Conservation (phyloP, 176 grass and related monocot genomes). For the barley (Hordeum vulgare) region MorexV3_pseudomolecules_assembly NC_058520.1:209142522-209143021, state of each 20-base stretch:
- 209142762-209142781: background rate
- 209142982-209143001: background rate
- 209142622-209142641: background rate
- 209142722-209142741: background rate
- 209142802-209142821: no score
- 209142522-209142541: background rate
- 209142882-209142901: background rate
- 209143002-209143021: background rate
- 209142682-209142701: background rate
- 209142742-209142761: background rate
- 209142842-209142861: no score
- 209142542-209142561: background rate
- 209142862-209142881: background rate
- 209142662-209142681: background rate
- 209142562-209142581: background rate
- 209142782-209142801: background rate
- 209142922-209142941: background rate
- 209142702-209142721: background rate
- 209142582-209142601: background rate
- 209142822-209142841: no score
- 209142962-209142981: background rate
- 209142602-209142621: conserved; percentile 1
- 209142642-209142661: background rate
- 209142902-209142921: background rate
- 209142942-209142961: background rate